These are phyloP conservation scores for Hemisphaericaspora xylanilytica DNA, from an alignment of 1,139 yeast genomes.

Conservation along the genomic window DNA sequence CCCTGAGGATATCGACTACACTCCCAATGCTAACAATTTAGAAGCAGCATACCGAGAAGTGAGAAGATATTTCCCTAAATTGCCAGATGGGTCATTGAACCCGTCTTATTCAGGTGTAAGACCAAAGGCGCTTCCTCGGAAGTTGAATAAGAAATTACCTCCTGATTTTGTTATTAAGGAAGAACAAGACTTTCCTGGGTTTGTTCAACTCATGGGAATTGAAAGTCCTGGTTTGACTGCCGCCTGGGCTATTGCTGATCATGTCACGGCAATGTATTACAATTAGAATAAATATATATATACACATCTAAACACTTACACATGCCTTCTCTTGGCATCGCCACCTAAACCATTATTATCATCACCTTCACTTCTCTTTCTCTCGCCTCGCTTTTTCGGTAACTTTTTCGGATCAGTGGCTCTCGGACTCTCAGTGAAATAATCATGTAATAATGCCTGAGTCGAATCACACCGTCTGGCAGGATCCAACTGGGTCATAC, in stretches of 20 bases:
- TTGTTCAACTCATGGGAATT: constrained; percentile 75
- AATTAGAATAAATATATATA: constrained; percentile 3
- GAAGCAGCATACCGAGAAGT: constrained; percentile 60
- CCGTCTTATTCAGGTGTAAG: constrained; percentile 82
- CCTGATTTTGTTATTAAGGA: constrained; percentile 72
- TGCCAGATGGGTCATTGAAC: constrained; percentile 49
- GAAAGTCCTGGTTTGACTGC: constrained; percentile 91
- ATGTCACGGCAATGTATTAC: constrained; percentile 50
- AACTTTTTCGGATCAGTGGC: constrained; percentile 72
- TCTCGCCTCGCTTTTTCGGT: constrained; percentile 44
- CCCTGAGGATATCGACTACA: constrained; percentile 43
- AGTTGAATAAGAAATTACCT: constrained; percentile 41
- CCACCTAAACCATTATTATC: constrained; percentile 15
- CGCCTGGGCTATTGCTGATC: constrained; percentile 75
- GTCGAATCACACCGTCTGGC: constrained; percentile 65
- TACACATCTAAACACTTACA: constrained; percentile 1
- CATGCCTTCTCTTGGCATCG: constrained; percentile 17
- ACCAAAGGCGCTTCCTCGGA: constrained; percentile 62
- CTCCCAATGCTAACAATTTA: constrained; percentile 48
- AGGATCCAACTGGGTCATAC: constrained; percentile 80
- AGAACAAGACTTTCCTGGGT: constrained; percentile 68
- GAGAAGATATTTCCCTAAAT: constrained; percentile 57
- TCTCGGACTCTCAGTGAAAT: constrained; percentile 70
- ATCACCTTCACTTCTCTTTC: constrained; percentile 20
- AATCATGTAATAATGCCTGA: constrained; percentile 63